phyloP scores from a whole-genome alignment of 1,284 basidiomycete genomes.

The Pseudozyma sp. region DNA sequence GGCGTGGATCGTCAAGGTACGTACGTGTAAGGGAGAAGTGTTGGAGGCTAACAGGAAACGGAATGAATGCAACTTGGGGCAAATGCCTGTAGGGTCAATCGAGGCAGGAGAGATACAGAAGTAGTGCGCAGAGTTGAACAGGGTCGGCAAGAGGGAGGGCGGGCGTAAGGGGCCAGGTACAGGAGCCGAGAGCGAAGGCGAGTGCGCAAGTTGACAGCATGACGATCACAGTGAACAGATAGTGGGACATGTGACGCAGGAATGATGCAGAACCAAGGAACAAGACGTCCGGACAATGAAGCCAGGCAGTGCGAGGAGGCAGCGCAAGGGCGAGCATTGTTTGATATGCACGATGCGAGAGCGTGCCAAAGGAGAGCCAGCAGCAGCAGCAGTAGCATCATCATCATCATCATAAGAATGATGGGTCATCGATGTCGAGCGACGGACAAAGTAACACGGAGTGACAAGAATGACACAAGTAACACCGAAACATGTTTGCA shows the following conservation, averaged over 20 bases:
- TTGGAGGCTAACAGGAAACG: conserved; percentile 7
- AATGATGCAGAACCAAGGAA: neutral
- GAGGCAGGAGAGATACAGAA: neutral
- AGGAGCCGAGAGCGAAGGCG: conserved; percentile 2
- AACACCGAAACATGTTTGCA: neutral
- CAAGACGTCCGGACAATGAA: neutral
- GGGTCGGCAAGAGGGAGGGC: conserved; percentile 16
- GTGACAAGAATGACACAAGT: conserved; percentile 2
- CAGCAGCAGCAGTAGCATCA: conserved; percentile 8
- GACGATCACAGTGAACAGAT: neutral
- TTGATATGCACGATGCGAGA: conserved; percentile 22
- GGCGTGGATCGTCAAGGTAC: conserved; percentile 1
- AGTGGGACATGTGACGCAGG: neutral
- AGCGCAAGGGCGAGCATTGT: conserved; percentile 13
- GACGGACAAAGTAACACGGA: neutral
- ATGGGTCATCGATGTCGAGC: conserved; percentile 4
- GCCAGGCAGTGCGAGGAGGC: neutral
- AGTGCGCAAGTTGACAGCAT: conserved; percentile 29
- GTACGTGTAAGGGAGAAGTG: conserved; percentile 16
- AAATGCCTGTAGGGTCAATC: conserved; percentile 11
- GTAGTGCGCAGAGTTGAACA: neutral
- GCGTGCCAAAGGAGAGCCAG: conserved; percentile 13
- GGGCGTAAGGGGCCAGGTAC: conserved; percentile 24
- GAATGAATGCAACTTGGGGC: conserved; percentile 16
- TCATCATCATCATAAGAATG: neutral